Base-by-base conservation (phyloP, 441 rosid species). In the Hypseocharis bilobata region DNA sequence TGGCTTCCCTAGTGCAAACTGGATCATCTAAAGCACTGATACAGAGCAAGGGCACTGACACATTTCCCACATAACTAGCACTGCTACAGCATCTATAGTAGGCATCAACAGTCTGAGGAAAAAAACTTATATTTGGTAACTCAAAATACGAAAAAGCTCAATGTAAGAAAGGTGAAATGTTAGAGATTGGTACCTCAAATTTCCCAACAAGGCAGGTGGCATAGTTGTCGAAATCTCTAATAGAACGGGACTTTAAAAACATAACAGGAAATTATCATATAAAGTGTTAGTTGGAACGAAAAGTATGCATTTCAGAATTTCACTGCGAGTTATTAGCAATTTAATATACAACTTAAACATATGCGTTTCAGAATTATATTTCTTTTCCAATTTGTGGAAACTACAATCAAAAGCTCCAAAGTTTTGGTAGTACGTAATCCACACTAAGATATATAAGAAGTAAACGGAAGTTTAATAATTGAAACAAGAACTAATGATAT, bases 121-220 rank as follows among this genome's bases (percentile, higher is more conserved):
- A 32, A 38, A 29, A 7, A 16, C 25, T 32, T 27, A 22, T 38
- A 30, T 52, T 60, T n/a, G 32, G 17, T 3, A 62, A 61, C 45
- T 30, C 36, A 49, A 16, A 40, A 13, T 64, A 62, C n/a, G n/a
- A 65, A 38, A 36, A 64, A 34, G 8, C 42, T 26, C 60, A 64
- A n/a, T 47, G 19, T 20, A 26, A 29, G 11, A 38, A 34, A 23
- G 20, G 36, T 27, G 23, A 27, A 23, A 49, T 45, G 63, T 20
- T 10, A 14, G 25, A 27, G 28, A 55, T 5, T 51, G 55, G 23
- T 72, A 72, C 70, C 75, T 72, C 75, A n/a, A 72, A 72, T 55
- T 66, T 66, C 49, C 75, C 75, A 38, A 72, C 75, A 40, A 72
- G 75, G 62, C 75, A 72, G 40, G 75, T 72, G 11, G 75, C 75